phyloP scores from a whole-genome alignment of 495 filamentous ascomycete genomes.

The Achaetomiella virescens region DNA sequence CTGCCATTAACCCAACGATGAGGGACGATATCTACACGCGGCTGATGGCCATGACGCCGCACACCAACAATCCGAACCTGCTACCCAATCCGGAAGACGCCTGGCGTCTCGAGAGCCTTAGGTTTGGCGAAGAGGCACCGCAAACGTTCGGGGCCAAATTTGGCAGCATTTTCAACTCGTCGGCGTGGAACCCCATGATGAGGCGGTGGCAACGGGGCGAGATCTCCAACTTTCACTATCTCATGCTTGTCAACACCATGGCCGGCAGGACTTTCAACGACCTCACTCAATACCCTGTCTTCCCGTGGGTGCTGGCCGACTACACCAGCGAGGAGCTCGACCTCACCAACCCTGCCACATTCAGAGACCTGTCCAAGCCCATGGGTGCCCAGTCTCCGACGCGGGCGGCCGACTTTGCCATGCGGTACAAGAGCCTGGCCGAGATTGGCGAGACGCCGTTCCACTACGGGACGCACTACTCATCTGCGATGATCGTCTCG shows the following conservation, averaged over 20 bases:
- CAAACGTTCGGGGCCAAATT: constrained; percentile 85
- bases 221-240: constrained; percentile 96
- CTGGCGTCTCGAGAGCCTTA: constrained; percentile 82
- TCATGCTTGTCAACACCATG: constrained; percentile 97
- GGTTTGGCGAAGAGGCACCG: constrained; percentile 72
- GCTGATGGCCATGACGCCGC: constrained; percentile 70
- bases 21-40: constrained; percentile 74
- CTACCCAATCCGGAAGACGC: constrained; percentile 58
- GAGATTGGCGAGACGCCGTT: constrained; percentile 91
- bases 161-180: constrained; percentile 85
- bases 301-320: constrained; percentile 93
- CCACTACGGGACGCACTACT: constrained; percentile 98
- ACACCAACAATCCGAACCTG: constrained; percentile 50
- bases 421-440: constrained; percentile 78
- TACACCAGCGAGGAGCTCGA: constrained; percentile 96
- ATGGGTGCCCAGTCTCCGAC: constrained; percentile 87
- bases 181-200: constrained; percentile 71
- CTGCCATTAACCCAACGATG: constrained; percentile 61
- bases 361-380: constrained; percentile 87
- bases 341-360: constrained; percentile 71
- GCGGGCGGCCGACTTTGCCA: constrained; percentile 69
- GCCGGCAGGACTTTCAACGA: constrained; percentile 97
- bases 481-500: constrained; percentile 96
- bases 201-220: constrained; percentile 89
- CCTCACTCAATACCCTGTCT: constrained; percentile 95